Conservation (phyloP, 2,329 filamentous ascomycete species). For the Camptophora hylomeconis region DNA sequence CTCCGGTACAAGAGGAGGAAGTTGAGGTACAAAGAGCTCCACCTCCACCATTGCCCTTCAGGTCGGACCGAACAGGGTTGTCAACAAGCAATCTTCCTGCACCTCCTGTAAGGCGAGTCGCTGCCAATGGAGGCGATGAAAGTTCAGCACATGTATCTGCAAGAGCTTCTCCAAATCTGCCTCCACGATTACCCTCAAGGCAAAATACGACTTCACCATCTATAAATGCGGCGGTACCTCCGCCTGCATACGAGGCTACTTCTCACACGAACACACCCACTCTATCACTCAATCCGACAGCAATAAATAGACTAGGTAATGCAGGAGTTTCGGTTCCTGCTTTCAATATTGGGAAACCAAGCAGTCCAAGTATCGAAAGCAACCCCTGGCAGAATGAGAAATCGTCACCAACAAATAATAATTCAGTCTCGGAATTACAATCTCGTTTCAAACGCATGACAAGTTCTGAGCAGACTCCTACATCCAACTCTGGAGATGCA, state of each 20-base stretch:
- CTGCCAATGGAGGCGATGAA: no score
- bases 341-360: slow-evolving; percentile 51
- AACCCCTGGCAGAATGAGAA: slow-evolving; percentile 18
- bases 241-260: slow-evolving; percentile 34
- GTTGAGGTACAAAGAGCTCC: slow-evolving; percentile 27
- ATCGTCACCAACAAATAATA: slow-evolving; percentile 19
- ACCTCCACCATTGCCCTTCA: slow-evolving; percentile 51
- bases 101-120: slow-evolving; percentile 49
- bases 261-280: slow-evolving; percentile 21
- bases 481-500: slow-evolving; percentile 16
- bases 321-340: slow-evolving; percentile 69
- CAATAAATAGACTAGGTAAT: slow-evolving; percentile 53
- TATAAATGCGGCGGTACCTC: slow-evolving; percentile 30
- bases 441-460: slow-evolving; percentile 49
- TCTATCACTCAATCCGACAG: slow-evolving; percentile 41
- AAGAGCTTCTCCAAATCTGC: slow-evolving; percentile 35
- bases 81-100: slow-evolving; percentile 56
- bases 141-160: slow-evolving; percentile 19
- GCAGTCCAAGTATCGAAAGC: slow-evolving; percentile 3
- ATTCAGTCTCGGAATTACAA: slow-evolving; percentile 53
- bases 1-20: slow-evolving; percentile 18
- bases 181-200: slow-evolving; percentile 61
- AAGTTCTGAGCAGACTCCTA: slow-evolving; percentile 11
- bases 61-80: slow-evolving; percentile 57
- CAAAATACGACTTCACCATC: slow-evolving; percentile 33